These are phyloP conservation scores for Agaricales sp. DNA, from an alignment of 1,284 basidiomycete species.

Conservation along the genomic window DNA sequence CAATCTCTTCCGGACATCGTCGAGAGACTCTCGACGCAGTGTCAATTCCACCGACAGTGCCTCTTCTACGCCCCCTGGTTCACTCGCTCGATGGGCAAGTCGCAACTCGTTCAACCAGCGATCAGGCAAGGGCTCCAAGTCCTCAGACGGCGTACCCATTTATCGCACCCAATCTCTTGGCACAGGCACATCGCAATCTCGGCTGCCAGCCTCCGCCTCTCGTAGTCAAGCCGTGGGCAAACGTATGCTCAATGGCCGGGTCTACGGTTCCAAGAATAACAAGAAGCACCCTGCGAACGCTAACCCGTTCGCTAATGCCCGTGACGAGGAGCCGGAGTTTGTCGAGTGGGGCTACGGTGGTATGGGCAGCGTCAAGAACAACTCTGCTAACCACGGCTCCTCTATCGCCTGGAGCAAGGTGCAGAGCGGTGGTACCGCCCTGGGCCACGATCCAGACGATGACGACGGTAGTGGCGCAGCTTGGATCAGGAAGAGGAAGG, in stretches of 20 bases:
- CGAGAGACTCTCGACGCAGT: slow-evolving; percentile 17
- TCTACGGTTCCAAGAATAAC: slow-evolving; percentile 51
- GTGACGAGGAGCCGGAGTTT: slow-evolving; percentile 60
- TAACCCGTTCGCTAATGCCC: slow-evolving; percentile 42
- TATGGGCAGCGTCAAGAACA: slow-evolving; percentile 59
- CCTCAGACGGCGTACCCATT: background rate
- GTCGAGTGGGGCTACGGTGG: slow-evolving; percentile 83
- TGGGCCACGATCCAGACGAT: slow-evolving; percentile 26
- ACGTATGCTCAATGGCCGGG: slow-evolving; percentile 67
- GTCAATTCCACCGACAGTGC: slow-evolving; percentile 1
- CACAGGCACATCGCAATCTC: slow-evolving; percentile 3
- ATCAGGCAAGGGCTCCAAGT: slow-evolving; percentile 8
- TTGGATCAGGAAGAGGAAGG: slow-evolving; percentile 54
- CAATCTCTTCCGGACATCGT: slow-evolving; percentile 36
- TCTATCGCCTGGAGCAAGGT: slow-evolving; percentile 30
- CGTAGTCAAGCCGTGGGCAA: slow-evolving; percentile 23
- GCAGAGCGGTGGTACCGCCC: slow-evolving; percentile 21
- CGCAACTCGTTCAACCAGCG: background rate
- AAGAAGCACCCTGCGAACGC: slow-evolving; percentile 16
- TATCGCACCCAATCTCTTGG: background rate
- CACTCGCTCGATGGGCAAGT: slow-evolving; percentile 16
- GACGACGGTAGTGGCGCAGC: slow-evolving; percentile 70
- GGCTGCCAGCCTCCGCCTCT: slow-evolving; percentile 12
- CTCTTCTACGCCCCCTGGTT: slow-evolving; percentile 4
- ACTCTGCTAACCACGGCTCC: slow-evolving; percentile 20